phyloP scores from a whole-genome alignment of 2,329 filamentous ascomycete species.

The Cadophora luteo-olivacea region DNA sequence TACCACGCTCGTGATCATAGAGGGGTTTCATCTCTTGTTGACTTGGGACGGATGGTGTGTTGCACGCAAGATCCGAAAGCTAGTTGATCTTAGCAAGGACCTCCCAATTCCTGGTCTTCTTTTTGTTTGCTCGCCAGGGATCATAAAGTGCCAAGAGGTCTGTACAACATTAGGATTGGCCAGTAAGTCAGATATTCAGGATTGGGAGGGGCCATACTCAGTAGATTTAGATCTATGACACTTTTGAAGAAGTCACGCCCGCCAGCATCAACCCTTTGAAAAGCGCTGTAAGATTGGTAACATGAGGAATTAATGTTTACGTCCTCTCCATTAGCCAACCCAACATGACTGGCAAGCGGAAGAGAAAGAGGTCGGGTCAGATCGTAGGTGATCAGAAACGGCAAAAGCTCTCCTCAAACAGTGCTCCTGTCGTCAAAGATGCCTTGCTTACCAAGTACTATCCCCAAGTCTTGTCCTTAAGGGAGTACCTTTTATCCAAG shows the following conservation, averaged over 20 bases:
- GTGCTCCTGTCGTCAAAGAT: constrained; percentile 51
- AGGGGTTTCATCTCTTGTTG: constrained; percentile 1
- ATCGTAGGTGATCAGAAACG: constrained; percentile 39
- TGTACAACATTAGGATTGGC: background rate
- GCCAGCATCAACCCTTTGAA: background rate
- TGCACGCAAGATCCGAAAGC: background rate
- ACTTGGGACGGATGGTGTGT: constrained; percentile 1
- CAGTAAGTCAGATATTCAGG: background rate
- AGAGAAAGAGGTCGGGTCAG: constrained; percentile 43
- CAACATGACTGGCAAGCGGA: constrained; percentile 51
- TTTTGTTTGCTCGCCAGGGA: constrained; percentile 5
- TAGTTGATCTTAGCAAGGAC: background rate
- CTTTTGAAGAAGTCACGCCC: no score
- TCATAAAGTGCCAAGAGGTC: background rate
- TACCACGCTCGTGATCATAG: constrained; percentile 2
- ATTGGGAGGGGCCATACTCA: constrained; percentile 4
- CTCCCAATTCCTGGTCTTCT: background rate
- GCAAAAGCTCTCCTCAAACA: constrained; percentile 34
- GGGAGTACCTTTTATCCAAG: constrained; percentile 71
- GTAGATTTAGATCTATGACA: background rate
- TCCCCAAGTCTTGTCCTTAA: constrained; percentile 67
- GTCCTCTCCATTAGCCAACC: background rate
- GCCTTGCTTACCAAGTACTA: constrained; percentile 75
- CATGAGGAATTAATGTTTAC: background rate
- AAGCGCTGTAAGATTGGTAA: background rate